Percentiles rank a stretch among this genome's conserved stretches.
phyloP scores from a whole-genome alignment of 2,329 filamentous ascomycete species.

The Cordyceps tenuipes region DNA sequence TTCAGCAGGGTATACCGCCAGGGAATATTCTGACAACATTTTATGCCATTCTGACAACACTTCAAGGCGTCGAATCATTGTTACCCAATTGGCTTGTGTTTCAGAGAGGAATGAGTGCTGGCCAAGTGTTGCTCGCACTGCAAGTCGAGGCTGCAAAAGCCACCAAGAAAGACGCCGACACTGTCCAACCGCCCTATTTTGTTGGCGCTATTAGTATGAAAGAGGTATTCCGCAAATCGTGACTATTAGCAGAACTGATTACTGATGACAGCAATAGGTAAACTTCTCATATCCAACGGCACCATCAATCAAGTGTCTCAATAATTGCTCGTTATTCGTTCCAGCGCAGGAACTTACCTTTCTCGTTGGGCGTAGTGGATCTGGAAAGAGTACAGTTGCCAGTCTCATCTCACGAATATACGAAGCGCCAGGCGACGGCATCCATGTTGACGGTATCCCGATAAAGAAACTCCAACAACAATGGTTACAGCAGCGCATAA shows the following conservation, averaged over 20 bases:
- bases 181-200: constrained; percentile 35
- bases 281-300: constrained; percentile 75
- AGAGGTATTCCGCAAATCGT: constrained; percentile 41
- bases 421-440: constrained; percentile 52
- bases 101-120: constrained; percentile 71
- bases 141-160: constrained; percentile 21
- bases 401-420: constrained; percentile 77
- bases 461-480: constrained; percentile 53
- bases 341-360: constrained; percentile 66
- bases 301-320: constrained; percentile 49
- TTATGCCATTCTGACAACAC: constrained; percentile 68
- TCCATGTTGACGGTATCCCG: constrained; percentile 58
- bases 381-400: constrained; percentile 82
- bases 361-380: constrained; percentile 78
- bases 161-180: background rate
- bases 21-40: constrained; percentile 75
- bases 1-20: constrained; percentile 50
- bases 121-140: constrained; percentile 48
- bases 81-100: constrained; percentile 70
- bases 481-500: constrained; percentile 73
- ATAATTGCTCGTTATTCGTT: constrained; percentile 59
- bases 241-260: background rate
- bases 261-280: constrained; percentile 43
- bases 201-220: constrained; percentile 61
- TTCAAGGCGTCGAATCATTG: constrained; percentile 65